phyloP scores from a whole-genome alignment of 495 filamentous ascomycete genomes.

The Massariosphaeria phaeospora region DNA sequence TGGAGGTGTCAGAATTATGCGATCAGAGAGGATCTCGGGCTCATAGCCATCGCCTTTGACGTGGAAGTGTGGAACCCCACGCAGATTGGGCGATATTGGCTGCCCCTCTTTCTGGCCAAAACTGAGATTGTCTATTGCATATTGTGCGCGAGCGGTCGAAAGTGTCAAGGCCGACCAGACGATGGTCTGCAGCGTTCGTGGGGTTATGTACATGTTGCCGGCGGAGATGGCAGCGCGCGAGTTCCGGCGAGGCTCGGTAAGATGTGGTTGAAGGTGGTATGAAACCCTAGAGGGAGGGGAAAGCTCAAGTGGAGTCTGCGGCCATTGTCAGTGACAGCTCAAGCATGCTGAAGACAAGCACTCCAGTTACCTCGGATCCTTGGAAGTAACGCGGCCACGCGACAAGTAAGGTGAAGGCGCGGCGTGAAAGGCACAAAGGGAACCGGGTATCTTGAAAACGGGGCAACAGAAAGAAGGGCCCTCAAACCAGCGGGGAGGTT shows the following conservation, averaged over 20 bases:
- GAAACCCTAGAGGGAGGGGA: too few relatives aligned
- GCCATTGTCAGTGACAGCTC: background rate
- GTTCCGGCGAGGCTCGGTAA: background rate
- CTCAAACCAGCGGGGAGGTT: background rate
- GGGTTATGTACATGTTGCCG: constrained; percentile 29
- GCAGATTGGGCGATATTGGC: constrained; percentile 50
- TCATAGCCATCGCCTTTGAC: constrained; percentile 62
- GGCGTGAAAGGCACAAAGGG: background rate
- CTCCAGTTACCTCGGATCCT: too few relatives aligned
- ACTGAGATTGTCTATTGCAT: constrained; percentile 61
- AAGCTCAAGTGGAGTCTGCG: constrained; percentile 4
- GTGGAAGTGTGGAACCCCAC: constrained; percentile 59
- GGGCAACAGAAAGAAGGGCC: background rate
- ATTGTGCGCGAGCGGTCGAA: constrained; percentile 56
- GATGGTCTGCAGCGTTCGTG: constrained; percentile 29
- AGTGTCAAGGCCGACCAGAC: constrained; percentile 46
- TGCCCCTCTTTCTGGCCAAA: constrained; percentile 65
- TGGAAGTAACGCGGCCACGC: constrained; percentile 1
- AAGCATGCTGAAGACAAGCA: background rate
- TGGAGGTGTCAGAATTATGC: constrained; percentile 84
- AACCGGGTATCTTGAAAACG: constrained; percentile 12
- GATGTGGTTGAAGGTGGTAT: background rate
- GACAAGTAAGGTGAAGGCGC: background rate
- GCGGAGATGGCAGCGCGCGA: background rate
- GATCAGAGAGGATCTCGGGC: constrained; percentile 80